phyloP scores from a whole-genome alignment of 805 yeast species.

The Maudiozyma bulderi region DNA sequence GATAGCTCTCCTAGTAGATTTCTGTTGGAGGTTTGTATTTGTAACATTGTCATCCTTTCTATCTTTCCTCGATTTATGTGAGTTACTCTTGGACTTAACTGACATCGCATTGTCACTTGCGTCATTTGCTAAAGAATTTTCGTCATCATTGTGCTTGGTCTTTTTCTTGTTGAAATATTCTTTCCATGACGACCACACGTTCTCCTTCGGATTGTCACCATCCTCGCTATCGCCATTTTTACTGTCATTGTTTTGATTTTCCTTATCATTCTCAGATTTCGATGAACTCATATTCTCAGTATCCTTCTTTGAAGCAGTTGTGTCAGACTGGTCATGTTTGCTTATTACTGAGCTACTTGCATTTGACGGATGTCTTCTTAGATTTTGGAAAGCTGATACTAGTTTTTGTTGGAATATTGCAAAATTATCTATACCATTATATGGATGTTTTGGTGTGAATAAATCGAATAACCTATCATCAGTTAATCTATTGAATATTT shows the following conservation, averaged over 20 bases:
- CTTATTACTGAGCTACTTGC: slow-evolving; percentile 1
- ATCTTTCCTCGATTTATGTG: background rate
- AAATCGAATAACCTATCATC: slow-evolving; percentile 64
- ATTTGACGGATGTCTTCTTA: slow-evolving; percentile 15
- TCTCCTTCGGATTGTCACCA: slow-evolving; percentile 6
- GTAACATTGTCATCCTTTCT: slow-evolving; percentile 5
- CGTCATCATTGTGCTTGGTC: slow-evolving; percentile 8
- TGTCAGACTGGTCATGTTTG: slow-evolving; percentile 2
- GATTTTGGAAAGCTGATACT: slow-evolving; percentile 26
- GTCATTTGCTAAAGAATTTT: slow-evolving; percentile 1
- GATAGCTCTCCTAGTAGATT: slow-evolving; percentile 12
- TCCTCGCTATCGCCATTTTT: background rate
- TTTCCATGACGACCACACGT: slow-evolving; percentile 20
- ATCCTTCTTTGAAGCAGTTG: background rate
- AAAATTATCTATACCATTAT: slow-evolving; percentile 22
- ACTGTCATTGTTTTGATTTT: background rate
- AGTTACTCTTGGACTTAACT: background rate
- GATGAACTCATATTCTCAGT: background rate
- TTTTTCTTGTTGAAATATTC: slow-evolving; percentile 21
- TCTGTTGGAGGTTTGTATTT: slow-evolving; percentile 7
- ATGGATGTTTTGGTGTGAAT: slow-evolving; percentile 39
- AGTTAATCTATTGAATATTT: slow-evolving; percentile 44
- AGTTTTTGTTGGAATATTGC: slow-evolving; percentile 23
- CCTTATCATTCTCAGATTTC: background rate
- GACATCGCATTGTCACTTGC: background rate